phyloP scores from a whole-genome alignment of 169 alveolate genomes.

The Plasmodium malariae region DNA sequence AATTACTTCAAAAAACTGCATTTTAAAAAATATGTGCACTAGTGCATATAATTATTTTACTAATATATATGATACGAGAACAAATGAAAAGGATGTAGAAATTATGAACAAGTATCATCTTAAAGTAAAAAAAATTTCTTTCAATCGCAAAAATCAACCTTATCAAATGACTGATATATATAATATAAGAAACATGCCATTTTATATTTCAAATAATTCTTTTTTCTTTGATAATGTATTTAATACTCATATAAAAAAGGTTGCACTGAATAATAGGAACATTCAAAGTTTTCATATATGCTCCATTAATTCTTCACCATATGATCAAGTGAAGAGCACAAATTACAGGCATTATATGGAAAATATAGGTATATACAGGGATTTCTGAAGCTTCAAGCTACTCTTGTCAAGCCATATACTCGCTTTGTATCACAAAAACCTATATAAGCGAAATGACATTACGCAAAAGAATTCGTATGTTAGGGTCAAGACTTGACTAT shows the following conservation, averaged over 20 bases:
- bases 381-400: too few relatives aligned
- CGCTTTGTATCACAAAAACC: too few relatives aligned
- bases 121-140: slow-evolving; percentile 53
- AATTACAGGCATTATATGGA: slow-evolving; percentile 32
- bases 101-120: slow-evolving; percentile 15
- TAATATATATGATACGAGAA: background rate
- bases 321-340: slow-evolving; percentile 2
- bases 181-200: background rate
- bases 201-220: background rate
- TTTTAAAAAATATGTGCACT: slow-evolving; percentile 19
- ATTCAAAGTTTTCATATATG: slow-evolving; percentile 75
- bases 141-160: slow-evolving; percentile 1
- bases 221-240: background rate
- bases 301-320: slow-evolving; percentile 15
- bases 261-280: slow-evolving; percentile 46
- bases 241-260: slow-evolving; percentile 19
- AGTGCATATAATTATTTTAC: background rate
- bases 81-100: background rate
- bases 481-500: too few relatives aligned
- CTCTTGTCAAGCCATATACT: too few relatives aligned
- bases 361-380: slow-evolving; percentile 60
- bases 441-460: too few relatives aligned
- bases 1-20: slow-evolving; percentile 19
- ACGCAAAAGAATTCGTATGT: too few relatives aligned
- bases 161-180: background rate